Conservation (phyloP, 331 rosid species). For the Saraca asoca region DNA sequence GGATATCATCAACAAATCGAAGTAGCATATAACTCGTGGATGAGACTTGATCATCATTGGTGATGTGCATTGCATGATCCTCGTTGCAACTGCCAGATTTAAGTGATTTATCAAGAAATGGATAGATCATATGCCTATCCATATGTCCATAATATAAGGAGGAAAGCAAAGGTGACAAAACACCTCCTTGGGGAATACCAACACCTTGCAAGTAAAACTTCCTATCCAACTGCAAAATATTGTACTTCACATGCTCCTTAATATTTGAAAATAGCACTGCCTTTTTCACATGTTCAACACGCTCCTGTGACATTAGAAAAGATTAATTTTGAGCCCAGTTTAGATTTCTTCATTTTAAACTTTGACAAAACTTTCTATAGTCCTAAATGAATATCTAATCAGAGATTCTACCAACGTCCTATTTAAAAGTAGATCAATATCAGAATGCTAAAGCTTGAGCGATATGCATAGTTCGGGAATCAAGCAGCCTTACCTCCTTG, state of each 20-base stretch:
- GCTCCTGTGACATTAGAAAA: conserved; percentile 49
- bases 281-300: conserved; percentile 48
- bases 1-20: conserved; percentile 74
- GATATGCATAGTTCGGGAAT: no score
- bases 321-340: no score
- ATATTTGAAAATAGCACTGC: conserved; percentile 45
- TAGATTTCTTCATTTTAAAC: not conserved
- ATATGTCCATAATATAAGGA: conserved; percentile 74
- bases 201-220: conserved; percentile 75
- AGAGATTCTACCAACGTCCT: conserved; percentile 5
- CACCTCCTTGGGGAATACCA: conserved; percentile 94
- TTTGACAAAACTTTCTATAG: not conserved
- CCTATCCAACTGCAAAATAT: conserved; percentile 70
- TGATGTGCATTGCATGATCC: conserved; percentile 34
- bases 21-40: conserved; percentile 49
- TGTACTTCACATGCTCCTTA: conserved; percentile 69
- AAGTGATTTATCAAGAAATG: conserved; percentile 58
- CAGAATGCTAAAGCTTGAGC: no score
- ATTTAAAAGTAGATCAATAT: no score
- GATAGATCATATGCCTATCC: conserved; percentile 67
- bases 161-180: conserved; percentile 83
- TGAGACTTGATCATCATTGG: conserved; percentile 31
- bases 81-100: conserved; percentile 40
- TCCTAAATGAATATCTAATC: conserved; percentile 2
- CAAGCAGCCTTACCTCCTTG: no score